Base-by-base conservation (phyloP, 2,329 filamentous ascomycete genomes). In the Aspergillus ruber region DNA sequence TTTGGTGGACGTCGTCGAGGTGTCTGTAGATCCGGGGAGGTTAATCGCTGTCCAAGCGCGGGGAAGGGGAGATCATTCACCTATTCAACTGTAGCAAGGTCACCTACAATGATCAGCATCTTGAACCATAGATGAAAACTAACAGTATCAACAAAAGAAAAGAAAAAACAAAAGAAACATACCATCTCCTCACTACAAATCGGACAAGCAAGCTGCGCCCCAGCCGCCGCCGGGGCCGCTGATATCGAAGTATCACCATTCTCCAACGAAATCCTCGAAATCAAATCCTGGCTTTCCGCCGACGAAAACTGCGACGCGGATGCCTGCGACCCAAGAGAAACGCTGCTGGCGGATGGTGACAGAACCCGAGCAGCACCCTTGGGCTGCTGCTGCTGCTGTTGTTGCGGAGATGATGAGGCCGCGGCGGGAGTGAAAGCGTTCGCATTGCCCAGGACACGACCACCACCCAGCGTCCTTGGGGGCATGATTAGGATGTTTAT, bases 141-240 rank as follows among this genome's bases (percentile, higher is more conserved):
- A 21, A 21, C 21, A 21, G 21, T 21, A 6, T 4, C 3, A 21
- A 25, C 35, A 35, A 17, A 35, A 25, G 36, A 32, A 52, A 43
- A 20, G 10, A 43, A 13, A 10, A 36, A 8, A 20, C 17, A 9
- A 17, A 12, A n/a, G 39, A 44, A 41, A 61, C 73, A 54, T 73
- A 93, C 90, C 93, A 98, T 98, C 69, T 96, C 90, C 72, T 97
- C 94, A 58, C 84, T 90, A 70, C 93, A 98, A 64, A 98, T 98
- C n/a, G 93, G 93, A 67, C 93, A 98, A 47, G 91, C 82, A 50
- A 98, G 82, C 67, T 80, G 80, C 55, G 81, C 81, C 56, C 79
- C 81, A 47, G 81, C 73, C 45, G 81, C 78, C 43, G 72, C 76
- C 53, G 78, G 77, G 43, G 66, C 67, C 15, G 68, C 67, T 43